Evolutionary conservation across 371 early-diverging fungal genomes (phyloP), one percentile per base, ranked within the genome.

Genomic region (Encephalitozoon intestinalis): DNA sequence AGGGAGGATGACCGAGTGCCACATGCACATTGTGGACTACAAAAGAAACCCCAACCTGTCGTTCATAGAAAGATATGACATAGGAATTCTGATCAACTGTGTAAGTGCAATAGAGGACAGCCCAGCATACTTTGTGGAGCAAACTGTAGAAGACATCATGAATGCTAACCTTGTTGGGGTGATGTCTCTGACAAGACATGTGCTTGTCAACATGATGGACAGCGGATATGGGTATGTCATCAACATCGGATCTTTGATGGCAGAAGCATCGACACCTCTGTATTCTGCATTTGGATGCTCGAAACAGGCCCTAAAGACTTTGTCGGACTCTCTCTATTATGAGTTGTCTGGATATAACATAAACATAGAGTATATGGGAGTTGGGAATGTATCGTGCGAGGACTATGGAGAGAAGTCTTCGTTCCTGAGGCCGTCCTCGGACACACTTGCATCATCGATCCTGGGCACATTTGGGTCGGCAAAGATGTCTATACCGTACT

Each of bases 221-320:
- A 88, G 89, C 67, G 88, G 88, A 76, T 82, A 81, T 44, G 94
- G 94, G 49, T 87, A 94, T 80, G 91, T 97, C 67, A 84, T 96
- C 75, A 94, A 92, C 86, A 84, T 91, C 64, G 96, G 95, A 11
- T 94, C 96, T 25, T 90, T 93, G 80, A 88, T 93, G 44, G 94
- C 92, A 28, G 83, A 90, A 34, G 85, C 92, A 28, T 91, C 96
- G 43, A 89, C 89, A 12, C 94, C 94, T 28, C 89, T 88, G 82
- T 87, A 94, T 71, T 88, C 92, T 43, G 89, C 91, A 30, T 96
- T 96, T 87, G 90, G 93, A 68, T 93, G 90, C 30, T 89, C 92
- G 70, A 95, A 95, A 84, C 89, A 94, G 0, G 94, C 94, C 86
- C 86, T 96, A 70, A 88, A 90, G 53, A 88, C 88, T 70, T 95